Evolutionary conservation across 2,329 filamentous ascomycete species (phyloP).

Genomic region (Leptographium lundbergii): DNA sequence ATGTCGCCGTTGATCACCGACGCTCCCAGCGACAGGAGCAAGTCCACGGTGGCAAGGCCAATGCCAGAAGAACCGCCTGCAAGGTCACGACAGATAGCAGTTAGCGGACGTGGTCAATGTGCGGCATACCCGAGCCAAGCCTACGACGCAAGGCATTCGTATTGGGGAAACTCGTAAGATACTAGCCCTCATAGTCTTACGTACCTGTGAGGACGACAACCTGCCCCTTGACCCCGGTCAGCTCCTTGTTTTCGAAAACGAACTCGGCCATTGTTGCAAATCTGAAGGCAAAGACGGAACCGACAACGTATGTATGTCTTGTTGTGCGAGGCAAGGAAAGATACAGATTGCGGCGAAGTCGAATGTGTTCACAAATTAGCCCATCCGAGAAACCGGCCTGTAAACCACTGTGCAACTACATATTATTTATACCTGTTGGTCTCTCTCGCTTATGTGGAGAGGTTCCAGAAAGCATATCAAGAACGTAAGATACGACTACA

Average conservation of each 20-base stretch:
- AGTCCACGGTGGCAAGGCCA: not conserved
- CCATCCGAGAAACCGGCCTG: too few species aligned
- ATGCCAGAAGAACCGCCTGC: not conserved
- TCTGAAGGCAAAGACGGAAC: too few species aligned
- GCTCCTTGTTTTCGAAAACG: not conserved
- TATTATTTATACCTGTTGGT: not conserved
- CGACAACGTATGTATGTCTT: too few species aligned
- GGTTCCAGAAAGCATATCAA: too few species aligned
- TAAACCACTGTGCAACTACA: not conserved
- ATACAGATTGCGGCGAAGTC: too few species aligned
- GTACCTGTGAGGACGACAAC: slow-evolving; percentile 1
- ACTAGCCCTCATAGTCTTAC: not conserved
- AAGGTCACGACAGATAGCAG: not conserved
- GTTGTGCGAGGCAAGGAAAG: too few species aligned
- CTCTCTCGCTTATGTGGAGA: not conserved
- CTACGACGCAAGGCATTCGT: not conserved
- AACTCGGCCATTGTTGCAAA: not conserved
- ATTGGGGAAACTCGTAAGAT: not conserved
- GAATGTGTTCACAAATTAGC: too few species aligned
- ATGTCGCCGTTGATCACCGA: not conserved
- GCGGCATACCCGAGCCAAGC: not conserved
- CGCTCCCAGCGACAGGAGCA: not conserved
- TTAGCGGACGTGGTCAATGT: not conserved
- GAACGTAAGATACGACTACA: too few species aligned
- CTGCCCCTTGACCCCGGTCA: not conserved